Evolutionary conservation across 2,329 filamentous ascomycete species (phyloP).

Genomic region (Aspergillus quadrilineatus): DNA sequence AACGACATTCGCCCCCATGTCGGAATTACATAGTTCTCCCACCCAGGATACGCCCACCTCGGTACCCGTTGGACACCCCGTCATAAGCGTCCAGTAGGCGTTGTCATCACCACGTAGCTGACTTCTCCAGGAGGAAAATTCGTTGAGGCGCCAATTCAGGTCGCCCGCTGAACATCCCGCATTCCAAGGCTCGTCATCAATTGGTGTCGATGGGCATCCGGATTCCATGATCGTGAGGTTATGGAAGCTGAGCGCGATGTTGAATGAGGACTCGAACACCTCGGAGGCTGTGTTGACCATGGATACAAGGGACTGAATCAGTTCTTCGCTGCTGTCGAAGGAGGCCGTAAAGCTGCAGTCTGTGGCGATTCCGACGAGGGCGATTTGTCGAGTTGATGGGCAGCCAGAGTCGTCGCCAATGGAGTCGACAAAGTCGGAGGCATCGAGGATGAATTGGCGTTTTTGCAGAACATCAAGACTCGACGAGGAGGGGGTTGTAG

Average conservation of each 20-base stretch:
- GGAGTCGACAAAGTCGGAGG: constrained; percentile 54
- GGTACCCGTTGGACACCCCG: constrained; percentile 72
- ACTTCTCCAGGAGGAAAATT: constrained; percentile 83
- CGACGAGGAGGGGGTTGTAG: not conserved
- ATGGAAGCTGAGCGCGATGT: constrained; percentile 82
- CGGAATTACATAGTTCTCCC: constrained; percentile 68
- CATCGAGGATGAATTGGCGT: constrained; percentile 2
- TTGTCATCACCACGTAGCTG: constrained; percentile 66
- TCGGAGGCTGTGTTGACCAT: constrained; percentile 81
- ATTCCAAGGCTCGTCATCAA: constrained; percentile 46
- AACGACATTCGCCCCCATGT: constrained; percentile 70
- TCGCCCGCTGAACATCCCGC: constrained; percentile 17
- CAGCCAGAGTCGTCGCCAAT: constrained; percentile 80
- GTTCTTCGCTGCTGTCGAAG: constrained; percentile 61
- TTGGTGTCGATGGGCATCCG: constrained; percentile 67
- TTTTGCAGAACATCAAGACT: not conserved
- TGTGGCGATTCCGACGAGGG: constrained; percentile 81
- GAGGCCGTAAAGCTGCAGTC: constrained; percentile 80
- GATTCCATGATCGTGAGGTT: constrained; percentile 75
- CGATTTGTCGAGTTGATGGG: constrained; percentile 79
- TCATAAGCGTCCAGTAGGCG: constrained; percentile 88
- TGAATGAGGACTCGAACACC: constrained; percentile 84
- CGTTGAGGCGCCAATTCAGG: constrained; percentile 48
- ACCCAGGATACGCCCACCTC: constrained; percentile 82
- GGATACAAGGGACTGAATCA: constrained; percentile 37